phyloP scores from a whole-genome alignment of 2,329 filamentous ascomycete species.

The Pseudocercospora fuligena region DNA sequence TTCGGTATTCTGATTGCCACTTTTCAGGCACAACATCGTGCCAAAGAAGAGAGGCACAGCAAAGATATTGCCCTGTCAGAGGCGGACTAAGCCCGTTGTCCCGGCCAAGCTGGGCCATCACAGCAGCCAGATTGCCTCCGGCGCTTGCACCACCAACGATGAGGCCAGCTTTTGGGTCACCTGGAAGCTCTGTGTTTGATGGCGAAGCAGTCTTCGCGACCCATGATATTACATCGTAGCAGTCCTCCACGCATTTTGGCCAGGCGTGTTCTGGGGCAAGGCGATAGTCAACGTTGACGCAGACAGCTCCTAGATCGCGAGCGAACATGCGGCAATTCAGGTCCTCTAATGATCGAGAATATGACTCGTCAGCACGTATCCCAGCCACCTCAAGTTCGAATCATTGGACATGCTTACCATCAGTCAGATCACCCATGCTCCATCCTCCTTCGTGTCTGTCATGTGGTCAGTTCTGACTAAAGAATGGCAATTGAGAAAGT shows the following conservation, averaged over 20 bases:
- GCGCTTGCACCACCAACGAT: slow-evolving; percentile 55
- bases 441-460: slow-evolving; percentile 50
- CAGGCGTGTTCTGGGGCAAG: slow-evolving; percentile 54
- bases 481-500: neutral
- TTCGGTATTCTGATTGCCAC: slow-evolving; percentile 46
- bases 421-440: slow-evolving; percentile 48
- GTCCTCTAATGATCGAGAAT: slow-evolving; percentile 33
- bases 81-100: slow-evolving; percentile 49
- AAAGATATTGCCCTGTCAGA: slow-evolving; percentile 49
- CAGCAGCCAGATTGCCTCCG: slow-evolving; percentile 49
- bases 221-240: slow-evolving; percentile 50
- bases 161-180: slow-evolving; percentile 51
- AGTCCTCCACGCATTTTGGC: slow-evolving; percentile 50
- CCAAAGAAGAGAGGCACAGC: slow-evolving; percentile 48
- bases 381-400: neutral
- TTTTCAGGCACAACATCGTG: slow-evolving; percentile 43
- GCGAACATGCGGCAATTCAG: slow-evolving; percentile 29
- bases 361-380: neutral
- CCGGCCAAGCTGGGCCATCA: slow-evolving; percentile 47
- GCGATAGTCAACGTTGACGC: slow-evolving; percentile 41
- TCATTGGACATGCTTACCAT: slow-evolving; percentile 17
- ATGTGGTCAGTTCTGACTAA: neutral
- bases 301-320: slow-evolving; percentile 25
- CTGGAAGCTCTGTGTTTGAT: slow-evolving; percentile 25
- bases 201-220: slow-evolving; percentile 40